Evolutionary conservation across 1,139 yeast species (phyloP).

Genomic region (Candida sanyaensis): DNA sequence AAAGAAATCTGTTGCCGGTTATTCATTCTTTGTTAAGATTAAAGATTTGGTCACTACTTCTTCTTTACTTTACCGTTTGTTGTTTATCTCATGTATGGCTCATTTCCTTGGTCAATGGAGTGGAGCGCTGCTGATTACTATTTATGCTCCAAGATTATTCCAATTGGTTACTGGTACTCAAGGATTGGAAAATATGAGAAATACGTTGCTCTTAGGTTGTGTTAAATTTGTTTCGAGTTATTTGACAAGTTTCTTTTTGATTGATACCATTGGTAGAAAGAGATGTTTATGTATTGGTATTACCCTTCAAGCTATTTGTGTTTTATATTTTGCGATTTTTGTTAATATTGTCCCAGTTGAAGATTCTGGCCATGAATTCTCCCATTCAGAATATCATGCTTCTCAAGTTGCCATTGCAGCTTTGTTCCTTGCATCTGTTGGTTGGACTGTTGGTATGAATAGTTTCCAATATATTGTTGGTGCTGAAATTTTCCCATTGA

Average conservation of each 20-base stretch:
- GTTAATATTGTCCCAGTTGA: conserved; percentile 45
- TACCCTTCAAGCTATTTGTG: conserved; percentile 27
- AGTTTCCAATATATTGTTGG: conserved; percentile 54
- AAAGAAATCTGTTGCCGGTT: conserved; percentile 29
- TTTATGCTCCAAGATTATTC: conserved; percentile 54
- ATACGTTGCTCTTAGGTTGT: conserved; percentile 46
- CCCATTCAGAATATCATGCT: conserved; percentile 32
- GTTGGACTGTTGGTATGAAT: conserved; percentile 65
- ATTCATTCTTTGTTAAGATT: conserved; percentile 23
- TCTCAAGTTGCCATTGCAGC: conserved; percentile 50
- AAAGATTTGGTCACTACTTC: conserved; percentile 33
- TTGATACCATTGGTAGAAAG: conserved; percentile 44
- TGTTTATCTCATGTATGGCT: conserved; percentile 36
- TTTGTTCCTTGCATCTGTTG: conserved; percentile 50
- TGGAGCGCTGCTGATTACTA: conserved; percentile 58
- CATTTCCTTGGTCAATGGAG: conserved; percentile 58
- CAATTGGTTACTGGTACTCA: conserved; percentile 40
- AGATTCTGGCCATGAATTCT: conserved; percentile 21
- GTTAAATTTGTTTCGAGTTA: conserved; percentile 43
- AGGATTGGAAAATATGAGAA: conserved; percentile 32
- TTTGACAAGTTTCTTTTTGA: conserved; percentile 40
- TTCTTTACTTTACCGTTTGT: conserved; percentile 42
- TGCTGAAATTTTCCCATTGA: conserved; percentile 56
- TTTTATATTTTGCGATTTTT: conserved; percentile 42
- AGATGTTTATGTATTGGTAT: conserved; percentile 34